Evolutionary conservation across 2,329 filamentous ascomycete species (phyloP).

Genomic region (Trichoderma koningii): DNA sequence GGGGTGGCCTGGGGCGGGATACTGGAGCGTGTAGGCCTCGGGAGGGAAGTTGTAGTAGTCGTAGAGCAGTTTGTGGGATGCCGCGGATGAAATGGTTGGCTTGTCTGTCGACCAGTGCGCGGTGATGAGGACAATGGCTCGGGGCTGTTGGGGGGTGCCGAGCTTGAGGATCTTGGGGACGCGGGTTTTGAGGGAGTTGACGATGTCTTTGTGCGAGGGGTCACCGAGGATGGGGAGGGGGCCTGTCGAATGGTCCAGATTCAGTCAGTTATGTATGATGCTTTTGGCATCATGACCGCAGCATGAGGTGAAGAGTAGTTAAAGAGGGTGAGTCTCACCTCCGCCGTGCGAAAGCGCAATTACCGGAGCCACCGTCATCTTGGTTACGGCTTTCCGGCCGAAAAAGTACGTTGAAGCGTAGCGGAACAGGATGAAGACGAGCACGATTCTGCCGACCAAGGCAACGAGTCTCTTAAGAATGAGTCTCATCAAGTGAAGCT

Average conservation of each 20-base stretch:
- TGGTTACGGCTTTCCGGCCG: constrained; percentile 22
- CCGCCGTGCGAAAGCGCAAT: constrained; percentile 55
- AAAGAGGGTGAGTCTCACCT: constrained; percentile 36
- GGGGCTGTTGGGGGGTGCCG: constrained; percentile 50
- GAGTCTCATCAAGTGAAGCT: constrained; percentile 28
- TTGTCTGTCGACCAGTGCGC: constrained; percentile 57
- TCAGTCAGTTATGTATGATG: neutral
- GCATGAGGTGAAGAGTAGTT: no score
- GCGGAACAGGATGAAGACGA: constrained; percentile 20
- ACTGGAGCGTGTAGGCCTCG: constrained; percentile 57
- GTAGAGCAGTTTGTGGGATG: constrained; percentile 53
- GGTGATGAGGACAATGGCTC: constrained; percentile 58
- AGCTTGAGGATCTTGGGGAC: constrained; percentile 60
- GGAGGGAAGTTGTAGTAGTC: constrained; percentile 63
- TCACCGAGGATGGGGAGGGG: constrained; percentile 62
- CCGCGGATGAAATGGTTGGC: constrained; percentile 54
- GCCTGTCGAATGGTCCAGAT: constrained; percentile 37
- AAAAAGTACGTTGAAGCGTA: constrained; percentile 22
- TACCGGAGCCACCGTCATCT: constrained; percentile 48
- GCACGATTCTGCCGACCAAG: constrained; percentile 12
- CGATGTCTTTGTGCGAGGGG: constrained; percentile 53
- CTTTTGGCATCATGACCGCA: no score
- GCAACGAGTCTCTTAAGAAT: constrained; percentile 8
- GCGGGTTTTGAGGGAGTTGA: constrained; percentile 53
- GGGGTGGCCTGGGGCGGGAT: constrained; percentile 58